Conservation (phyloP, 306 rosid genomes). For the Citrullus colocynthis region DNA sequence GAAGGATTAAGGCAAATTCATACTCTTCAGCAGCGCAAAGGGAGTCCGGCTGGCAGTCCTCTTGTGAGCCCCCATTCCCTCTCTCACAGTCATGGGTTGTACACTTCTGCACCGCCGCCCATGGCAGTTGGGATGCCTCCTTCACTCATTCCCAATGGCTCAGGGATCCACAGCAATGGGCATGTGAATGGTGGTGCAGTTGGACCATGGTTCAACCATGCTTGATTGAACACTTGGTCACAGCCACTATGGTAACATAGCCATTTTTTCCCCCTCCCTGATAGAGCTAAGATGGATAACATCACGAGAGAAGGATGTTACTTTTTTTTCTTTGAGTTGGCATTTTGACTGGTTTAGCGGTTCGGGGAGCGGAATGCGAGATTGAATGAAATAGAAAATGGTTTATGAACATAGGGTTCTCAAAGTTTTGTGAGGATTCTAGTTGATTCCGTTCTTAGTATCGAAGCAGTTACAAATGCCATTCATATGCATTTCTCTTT, state of each 20-base stretch:
- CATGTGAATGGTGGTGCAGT: conserved; percentile 86
- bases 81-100: conserved; percentile 67
- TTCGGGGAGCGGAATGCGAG: not conserved
- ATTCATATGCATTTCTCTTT: conserved; percentile 9
- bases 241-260: conserved; percentile 9
- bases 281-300: conserved; percentile 11
- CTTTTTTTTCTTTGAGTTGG: not conserved
- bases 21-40: conserved; percentile 75
- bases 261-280: conserved; percentile 12
- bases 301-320: conserved; percentile 9
- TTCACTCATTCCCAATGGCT: conserved; percentile 57
- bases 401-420: conserved; percentile 2
- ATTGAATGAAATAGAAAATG: not conserved
- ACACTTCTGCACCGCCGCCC: conserved; percentile 44
- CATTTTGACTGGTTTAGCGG: not conserved
- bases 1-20: conserved; percentile 96
- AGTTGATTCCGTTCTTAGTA: not conserved
- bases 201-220: conserved; percentile 91
- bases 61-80: conserved; percentile 64
- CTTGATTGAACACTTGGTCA: conserved; percentile 35
- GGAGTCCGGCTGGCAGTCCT: conserved; percentile 66
- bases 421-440: conserved; percentile 5
- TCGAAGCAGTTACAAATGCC: conserved; percentile 3
- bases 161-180: conserved; percentile 80
- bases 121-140: conserved; percentile 62